These are phyloP conservation scores for Brettanomyces custersianus DNA, from an alignment of 805 yeast species.

Conservation along the genomic window DNA sequence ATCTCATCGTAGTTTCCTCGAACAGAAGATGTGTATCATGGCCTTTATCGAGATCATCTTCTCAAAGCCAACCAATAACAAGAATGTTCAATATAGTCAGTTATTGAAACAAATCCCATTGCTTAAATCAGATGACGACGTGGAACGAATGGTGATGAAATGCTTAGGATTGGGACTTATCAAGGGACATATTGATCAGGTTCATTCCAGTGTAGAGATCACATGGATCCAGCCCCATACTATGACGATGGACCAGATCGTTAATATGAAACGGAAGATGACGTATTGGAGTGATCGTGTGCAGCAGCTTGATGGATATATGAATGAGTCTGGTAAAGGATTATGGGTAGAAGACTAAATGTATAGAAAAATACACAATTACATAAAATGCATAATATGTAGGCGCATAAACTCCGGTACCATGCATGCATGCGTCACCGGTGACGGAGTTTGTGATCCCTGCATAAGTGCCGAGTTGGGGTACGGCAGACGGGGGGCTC, in stretches of 20 bases:
- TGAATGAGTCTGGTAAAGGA: slow-evolving; percentile 52
- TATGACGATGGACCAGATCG: slow-evolving; percentile 74
- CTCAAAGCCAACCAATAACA: slow-evolving; percentile 60
- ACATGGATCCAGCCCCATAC: slow-evolving; percentile 97
- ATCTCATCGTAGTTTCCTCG: slow-evolving; percentile 54
- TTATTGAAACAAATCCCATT: slow-evolving; percentile 63
- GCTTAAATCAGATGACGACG: slow-evolving; percentile 53
- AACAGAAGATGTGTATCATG: slow-evolving; percentile 89
- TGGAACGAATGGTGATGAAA: slow-evolving; percentile 87
- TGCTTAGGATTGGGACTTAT: slow-evolving; percentile 78
- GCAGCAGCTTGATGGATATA: slow-evolving; percentile 48
- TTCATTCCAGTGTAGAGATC: slow-evolving; percentile 64
- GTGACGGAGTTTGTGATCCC: no score
- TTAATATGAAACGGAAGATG: slow-evolving; percentile 63
- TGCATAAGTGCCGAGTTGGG: no score
- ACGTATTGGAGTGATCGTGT: slow-evolving; percentile 75
- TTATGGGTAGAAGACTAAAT: slow-evolving; percentile 55
- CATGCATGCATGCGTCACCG: no score
- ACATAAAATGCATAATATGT: no score
- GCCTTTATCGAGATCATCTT: slow-evolving; percentile 84
- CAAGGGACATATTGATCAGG: slow-evolving; percentile 88
- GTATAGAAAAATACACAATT: no score
- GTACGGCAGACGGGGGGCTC: no score
- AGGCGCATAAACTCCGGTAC: no score
- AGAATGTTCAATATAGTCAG: slow-evolving; percentile 63